Base-by-base conservation (phyloP, 164 flowering plant genomes). In the Berberis vulgaris region DNA sequence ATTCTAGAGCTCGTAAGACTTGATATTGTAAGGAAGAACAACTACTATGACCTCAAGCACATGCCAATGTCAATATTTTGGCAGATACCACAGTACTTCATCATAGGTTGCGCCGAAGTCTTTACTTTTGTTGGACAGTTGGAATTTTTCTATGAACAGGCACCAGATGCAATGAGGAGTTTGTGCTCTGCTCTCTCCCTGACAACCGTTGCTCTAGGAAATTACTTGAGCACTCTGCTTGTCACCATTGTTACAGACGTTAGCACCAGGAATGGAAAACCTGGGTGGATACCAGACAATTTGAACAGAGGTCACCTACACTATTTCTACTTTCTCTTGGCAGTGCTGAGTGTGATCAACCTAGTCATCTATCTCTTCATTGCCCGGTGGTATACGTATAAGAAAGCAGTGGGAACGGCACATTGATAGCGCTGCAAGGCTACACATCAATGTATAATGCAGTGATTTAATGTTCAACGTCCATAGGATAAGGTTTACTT, bases 251-350 rank as follows among this genome's bases (percentile, higher is more conserved):
- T 87, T 1, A 87, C 86, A 2, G 43, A 57, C 0, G 41, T 78
- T 6, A 84, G 78, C n/a, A 82, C 89, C 40, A 74, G 45, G 55
- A n/a, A 73, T 46, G 89, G 89, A 12, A 77, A 73, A 49, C 74
- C 4, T 1, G 96, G 93, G 3, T 87, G 91, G 96, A 85, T 87
- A 62, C 88, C 96, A 0, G 88, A 87, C 57, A 85, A 89, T 49
- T 66, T 89, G 72, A 87, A 89, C 70, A 61, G 72, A 45, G 96
- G 96, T 39, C 88, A 86, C 53, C 71, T 86, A 4, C 69, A 85
- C 47, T 80, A 86, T 74, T 89, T 85, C 78, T 89, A 67, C 70
- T 84, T 75, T 75, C 81, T 85, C 54, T 52, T 52, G 54, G 54
- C n/a, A 1, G 54, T 52, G 54, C 13, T 52, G 12, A 47, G 50